Conservation (phyloP, 495 filamentous ascomycete species). For the Sporormia fimetaria region DNA sequence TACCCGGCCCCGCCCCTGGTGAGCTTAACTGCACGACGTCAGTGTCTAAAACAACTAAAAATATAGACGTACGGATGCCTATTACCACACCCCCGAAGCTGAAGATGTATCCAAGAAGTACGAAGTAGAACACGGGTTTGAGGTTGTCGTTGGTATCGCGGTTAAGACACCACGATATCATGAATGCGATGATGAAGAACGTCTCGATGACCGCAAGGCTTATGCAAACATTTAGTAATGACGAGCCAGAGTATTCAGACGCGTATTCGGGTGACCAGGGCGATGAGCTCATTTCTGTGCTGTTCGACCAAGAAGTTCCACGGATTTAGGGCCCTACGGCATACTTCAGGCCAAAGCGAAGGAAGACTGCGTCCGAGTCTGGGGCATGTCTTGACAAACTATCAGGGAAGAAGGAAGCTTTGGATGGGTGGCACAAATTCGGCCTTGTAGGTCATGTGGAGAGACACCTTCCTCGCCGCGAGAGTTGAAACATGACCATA, state of each 20-base stretch:
- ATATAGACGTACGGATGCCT: slow-evolving; percentile 6
- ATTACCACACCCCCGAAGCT: slow-evolving; percentile 6
- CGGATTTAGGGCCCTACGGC: too few species aligned
- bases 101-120: slow-evolving; percentile 11
- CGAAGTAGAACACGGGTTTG: slow-evolving; percentile 1
- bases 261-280: slow-evolving; percentile 1
- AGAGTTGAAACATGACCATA: too few species aligned
- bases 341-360: too few species aligned
- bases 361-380: too few species aligned
- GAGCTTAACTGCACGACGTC: slow-evolving; percentile 5
- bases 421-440: too few species aligned
- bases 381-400: too few species aligned
- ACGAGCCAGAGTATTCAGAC: slow-evolving; percentile 3
- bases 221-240: slow-evolving; percentile 16
- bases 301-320: too few species aligned
- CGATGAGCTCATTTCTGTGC: too few species aligned
- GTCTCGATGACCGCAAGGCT: slow-evolving; percentile 14
- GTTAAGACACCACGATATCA: slow-evolving; percentile 17
- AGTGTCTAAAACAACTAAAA: not conserved
- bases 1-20: slow-evolving; percentile 13
- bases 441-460: too few species aligned
- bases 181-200: slow-evolving; percentile 14
- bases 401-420: too few species aligned
- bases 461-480: too few species aligned
- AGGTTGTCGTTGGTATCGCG: slow-evolving; percentile 5